Base-by-base conservation (phyloP, 2,329 filamentous ascomycete genomes). In the Hirsutella rhossiliensis region DNA sequence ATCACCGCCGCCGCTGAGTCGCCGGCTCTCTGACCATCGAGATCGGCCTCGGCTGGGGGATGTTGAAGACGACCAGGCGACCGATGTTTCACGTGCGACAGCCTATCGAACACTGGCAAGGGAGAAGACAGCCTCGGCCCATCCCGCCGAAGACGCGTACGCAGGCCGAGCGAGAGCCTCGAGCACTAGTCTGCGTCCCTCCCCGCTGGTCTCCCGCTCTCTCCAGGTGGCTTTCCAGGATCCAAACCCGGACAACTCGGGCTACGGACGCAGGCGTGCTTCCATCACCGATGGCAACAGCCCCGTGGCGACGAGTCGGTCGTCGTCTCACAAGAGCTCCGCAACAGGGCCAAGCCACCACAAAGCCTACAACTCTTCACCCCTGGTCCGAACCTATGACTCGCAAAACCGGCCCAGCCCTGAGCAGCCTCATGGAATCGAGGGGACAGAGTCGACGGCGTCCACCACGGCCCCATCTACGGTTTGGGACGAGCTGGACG, bases 401-500 rank as follows among this genome's bases (percentile, higher is more conserved):
- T 54, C 60, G 15, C 56, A 57, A n/a, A 51, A 47, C 11, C 54
- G 57, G 15, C 49, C 53, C n/a, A 48, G 43, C 4, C 40, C 52
- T 11, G 62, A 66, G 30, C 45, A 50, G 11, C 50, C 59, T 37
- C 66, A 75, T 46, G 65, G 62, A 17, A 53, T 68, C 27, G 81
- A 89, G 55, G 82, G 82, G 9, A 88, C 87, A 0, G 87, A 92
- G 54, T 97, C 92, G 1, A 90, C 84, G 0, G 74, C 84, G 30
- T 97, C 92, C 0, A 92, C 87, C 1, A 88, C 83, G 1, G 87
- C 87, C 1, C 87, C 89, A 12, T 94, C 88, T 2, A 96, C 88
- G 0, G 87, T 98, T 3, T 98, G 92, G 92, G 92, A 97, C 59
- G 92, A 98, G 62, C 67, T 98, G 27, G 92, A 97, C 54, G 92